phyloP scores from a whole-genome alignment of 805 yeast genomes.

The Candida silvatica region DNA sequence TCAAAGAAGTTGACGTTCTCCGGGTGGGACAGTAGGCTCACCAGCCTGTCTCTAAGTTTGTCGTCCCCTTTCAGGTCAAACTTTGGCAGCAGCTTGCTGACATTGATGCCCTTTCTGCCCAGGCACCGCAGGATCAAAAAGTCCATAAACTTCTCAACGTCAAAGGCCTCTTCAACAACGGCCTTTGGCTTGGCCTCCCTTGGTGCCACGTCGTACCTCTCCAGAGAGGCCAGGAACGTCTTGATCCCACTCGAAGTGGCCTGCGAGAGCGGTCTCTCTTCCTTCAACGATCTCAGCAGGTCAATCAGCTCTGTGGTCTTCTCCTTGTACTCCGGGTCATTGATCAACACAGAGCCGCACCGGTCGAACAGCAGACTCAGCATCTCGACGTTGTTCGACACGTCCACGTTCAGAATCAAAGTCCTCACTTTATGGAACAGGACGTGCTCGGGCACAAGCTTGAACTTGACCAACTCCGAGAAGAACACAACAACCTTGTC shows the following conservation, averaged over 20 bases:
- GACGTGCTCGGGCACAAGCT: conserved; percentile 59
- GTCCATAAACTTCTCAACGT: conserved; percentile 40
- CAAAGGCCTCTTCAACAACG: conserved; percentile 19
- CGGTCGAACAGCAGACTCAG: conserved; percentile 64
- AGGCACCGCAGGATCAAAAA: conserved; percentile 46
- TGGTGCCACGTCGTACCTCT: no score
- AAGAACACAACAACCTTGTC: conserved; percentile 55
- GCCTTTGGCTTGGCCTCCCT: conserved; percentile 32
- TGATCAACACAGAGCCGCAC: conserved; percentile 57
- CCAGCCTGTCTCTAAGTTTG: no score
- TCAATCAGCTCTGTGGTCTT: conserved; percentile 58
- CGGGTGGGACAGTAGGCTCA: no score
- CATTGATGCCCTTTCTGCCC: no score
- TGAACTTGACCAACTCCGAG: conserved; percentile 70
- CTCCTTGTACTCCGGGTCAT: conserved; percentile 44
- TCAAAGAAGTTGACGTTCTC: no score
- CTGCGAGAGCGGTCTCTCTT: conserved; percentile 38
- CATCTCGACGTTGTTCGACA: conserved; percentile 58
- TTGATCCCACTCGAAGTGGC: conserved; percentile 53
- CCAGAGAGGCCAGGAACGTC: conserved; percentile 42
- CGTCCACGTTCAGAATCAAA: conserved; percentile 41
- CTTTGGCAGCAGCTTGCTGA: no score
- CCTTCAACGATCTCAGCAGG: conserved; percentile 41
- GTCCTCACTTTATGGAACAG: conserved; percentile 65
- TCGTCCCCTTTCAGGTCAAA: no score